phyloP scores from a whole-genome alignment of 805 yeast genomes.

The Ogataea thermomethanolica region DNA sequence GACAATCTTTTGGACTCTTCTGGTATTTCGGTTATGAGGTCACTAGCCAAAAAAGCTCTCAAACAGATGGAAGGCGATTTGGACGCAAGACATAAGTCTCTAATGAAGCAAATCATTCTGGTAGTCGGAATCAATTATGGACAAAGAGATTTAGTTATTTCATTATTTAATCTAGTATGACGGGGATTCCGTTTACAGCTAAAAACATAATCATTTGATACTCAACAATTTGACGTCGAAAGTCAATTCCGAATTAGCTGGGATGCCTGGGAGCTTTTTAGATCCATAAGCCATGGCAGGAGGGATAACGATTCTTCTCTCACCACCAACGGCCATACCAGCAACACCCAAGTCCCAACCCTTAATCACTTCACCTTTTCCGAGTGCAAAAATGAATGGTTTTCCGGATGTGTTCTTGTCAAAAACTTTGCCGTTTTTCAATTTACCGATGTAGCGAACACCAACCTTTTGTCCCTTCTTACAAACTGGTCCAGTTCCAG shows the following conservation, averaged over 20 bases:
- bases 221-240: slow-evolving; percentile 93
- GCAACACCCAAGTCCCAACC: slow-evolving; percentile 99
- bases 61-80: slow-evolving; percentile 23
- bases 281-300: slow-evolving; percentile 96
- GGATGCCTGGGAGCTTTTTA: slow-evolving; percentile 92
- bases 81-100: slow-evolving; percentile 16
- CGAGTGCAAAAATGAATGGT: slow-evolving; percentile 88
- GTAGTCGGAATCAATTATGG: slow-evolving; percentile 24
- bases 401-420: slow-evolving; percentile 97
- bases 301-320: slow-evolving; percentile 95
- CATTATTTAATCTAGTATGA: background rate
- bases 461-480: slow-evolving; percentile 89
- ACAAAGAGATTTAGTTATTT: slow-evolving; percentile 25
- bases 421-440: slow-evolving; percentile 92
- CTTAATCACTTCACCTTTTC: slow-evolving; percentile 97
- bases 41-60: slow-evolving; percentile 36
- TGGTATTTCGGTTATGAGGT: slow-evolving; percentile 41
- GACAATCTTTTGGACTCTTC: slow-evolving; percentile 37
- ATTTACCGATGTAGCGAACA: slow-evolving; percentile 96
- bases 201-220: slow-evolving; percentile 55
- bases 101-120: slow-evolving; percentile 20
- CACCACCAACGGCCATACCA: slow-evolving; percentile 98
- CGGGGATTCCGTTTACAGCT: background rate
- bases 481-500: slow-evolving; percentile 85
- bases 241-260: slow-evolving; percentile 94